These are phyloP conservation scores for Kwoniella dendrophila DNA, from an alignment of 768 basidiomycete species.

Conservation along the genomic window DNA sequence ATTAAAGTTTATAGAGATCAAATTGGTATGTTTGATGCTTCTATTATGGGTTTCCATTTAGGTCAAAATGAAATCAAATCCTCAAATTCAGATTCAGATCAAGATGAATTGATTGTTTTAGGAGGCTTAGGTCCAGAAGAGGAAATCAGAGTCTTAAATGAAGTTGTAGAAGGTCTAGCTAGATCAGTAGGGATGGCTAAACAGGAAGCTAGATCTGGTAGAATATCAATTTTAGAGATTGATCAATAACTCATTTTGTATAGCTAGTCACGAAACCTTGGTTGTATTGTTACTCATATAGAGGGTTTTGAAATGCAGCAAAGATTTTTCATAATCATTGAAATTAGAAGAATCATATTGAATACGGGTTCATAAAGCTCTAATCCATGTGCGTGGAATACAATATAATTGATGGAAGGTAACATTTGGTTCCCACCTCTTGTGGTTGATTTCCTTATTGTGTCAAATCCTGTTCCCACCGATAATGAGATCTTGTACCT, in stretches of 20 bases:
- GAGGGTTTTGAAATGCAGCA: too few species aligned
- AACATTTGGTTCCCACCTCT: too few species aligned
- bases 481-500: not conserved
- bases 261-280: not conserved
- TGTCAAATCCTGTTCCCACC: not conserved
- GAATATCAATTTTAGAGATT: slow-evolving; percentile 9
- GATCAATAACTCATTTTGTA: slow-evolving; percentile 2
- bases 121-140: slow-evolving; percentile 42
- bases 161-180: slow-evolving; percentile 38
- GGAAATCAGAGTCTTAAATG: slow-evolving; percentile 38
- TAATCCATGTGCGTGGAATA: too few species aligned
- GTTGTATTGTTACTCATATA: not conserved
- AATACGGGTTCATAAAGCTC: too few species aligned
- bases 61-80: too few species aligned
- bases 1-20: slow-evolving; percentile 43
- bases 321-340: too few species aligned
- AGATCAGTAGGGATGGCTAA: slow-evolving; percentile 41
- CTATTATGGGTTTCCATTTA: slow-evolving; percentile 48
- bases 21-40: slow-evolving; percentile 43
- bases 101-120: too few species aligned
- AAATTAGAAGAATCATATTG: too few species aligned
- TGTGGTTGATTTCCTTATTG: too few species aligned
- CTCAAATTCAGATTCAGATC: too few species aligned
- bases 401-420: too few species aligned
- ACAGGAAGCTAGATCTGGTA: not conserved